Evolutionary conservation across 306 rosid species (phyloP), one percentile per base, ranked within the genome.

Genomic region (Fragaria vesca): DNA sequence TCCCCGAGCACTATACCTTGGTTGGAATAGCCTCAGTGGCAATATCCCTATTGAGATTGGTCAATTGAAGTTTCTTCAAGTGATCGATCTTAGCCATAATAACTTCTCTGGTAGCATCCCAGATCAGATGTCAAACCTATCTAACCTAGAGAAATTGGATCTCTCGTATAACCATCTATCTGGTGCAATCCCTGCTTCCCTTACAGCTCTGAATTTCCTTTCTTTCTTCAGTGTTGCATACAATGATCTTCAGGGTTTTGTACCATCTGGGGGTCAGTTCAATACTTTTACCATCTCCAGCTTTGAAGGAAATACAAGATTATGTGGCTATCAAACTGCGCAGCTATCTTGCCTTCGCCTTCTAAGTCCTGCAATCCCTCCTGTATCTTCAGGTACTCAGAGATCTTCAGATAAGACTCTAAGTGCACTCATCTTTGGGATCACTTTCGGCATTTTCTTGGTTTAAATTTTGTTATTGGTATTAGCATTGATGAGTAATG

Each of bases 181-280:
- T 48, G 98, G 98, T 9, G 88, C 71, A 85, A 94, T 94, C 78
- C 98, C 98, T 65, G 80, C 50, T 71, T 89, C 96, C 9, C 90
- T 94, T 47, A 88, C 47, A 75, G 85, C 66, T 46, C 84, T 94
- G 36, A 87, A 82, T 85, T 94, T 94, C 90, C 78, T 94, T 90
- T 94, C 98, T 36, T 88, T 21, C 73, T 90, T 94, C 78, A 90
- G 82, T 74, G 96, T 92, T 73, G 93, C 98, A 30, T 12, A 68
- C 86, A 94, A 94, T 80, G 73, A 90, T 85, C 94, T 94, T 81
- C 87, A 85, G 61, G 97, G 98, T 42, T 80, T 72, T 74, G 80
- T 94, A 76, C 98, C 98, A 65, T 76, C 88, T 17, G 97, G 98
- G 34, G 86, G 91, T 72, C 98, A 94, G 69, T 94, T 94, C 82